Evolutionary conservation across 2,329 filamentous ascomycete genomes (phyloP).

Genomic region (Penicillium concentricum): DNA sequence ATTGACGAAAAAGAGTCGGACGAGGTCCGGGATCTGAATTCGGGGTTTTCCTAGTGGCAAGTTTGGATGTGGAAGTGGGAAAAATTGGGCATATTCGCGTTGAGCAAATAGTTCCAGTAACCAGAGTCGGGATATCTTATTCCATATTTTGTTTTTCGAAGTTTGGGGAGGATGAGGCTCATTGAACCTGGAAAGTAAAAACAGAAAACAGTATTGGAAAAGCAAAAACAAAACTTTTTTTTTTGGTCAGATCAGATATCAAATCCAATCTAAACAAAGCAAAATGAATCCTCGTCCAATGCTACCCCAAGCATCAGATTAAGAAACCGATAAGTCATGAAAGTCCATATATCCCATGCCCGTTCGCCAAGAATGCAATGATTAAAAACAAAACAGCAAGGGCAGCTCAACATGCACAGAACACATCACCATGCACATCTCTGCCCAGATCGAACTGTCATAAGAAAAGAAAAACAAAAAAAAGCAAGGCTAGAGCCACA

Average conservation of each 20-base stretch:
- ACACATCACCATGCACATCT: constrained; percentile 28
- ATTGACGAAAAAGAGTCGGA: not conserved
- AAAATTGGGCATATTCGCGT: not conserved
- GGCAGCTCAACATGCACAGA: constrained; percentile 22
- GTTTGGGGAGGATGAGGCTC: not conserved
- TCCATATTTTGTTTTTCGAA: constrained; percentile 4
- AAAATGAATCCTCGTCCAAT: constrained; percentile 7
- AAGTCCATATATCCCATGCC: constrained; percentile 28
- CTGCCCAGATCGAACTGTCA: constrained; percentile 19
- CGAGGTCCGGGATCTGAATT: not conserved
- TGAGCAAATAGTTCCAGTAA: constrained; percentile 2
- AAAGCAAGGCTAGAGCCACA: not conserved
- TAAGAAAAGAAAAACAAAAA: constrained; percentile 6
- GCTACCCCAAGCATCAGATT: constrained; percentile 16
- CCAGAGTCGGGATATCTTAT: constrained; percentile 9
- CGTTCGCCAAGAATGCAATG: constrained; percentile 31
- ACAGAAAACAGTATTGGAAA: not conserved
- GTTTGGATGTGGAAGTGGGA: not conserved
- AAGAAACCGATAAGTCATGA: constrained; percentile 16
- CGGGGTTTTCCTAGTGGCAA: not conserved
- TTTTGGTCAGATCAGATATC: constrained; percentile 2
- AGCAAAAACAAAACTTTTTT: constrained; percentile 18
- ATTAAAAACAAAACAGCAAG: constrained; percentile 20
- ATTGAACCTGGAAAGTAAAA: not conserved
- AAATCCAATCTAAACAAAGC: not conserved